phyloP scores from a whole-genome alignment of 495 filamentous ascomycete genomes.

The Aspergillus olivimuriae region DNA sequence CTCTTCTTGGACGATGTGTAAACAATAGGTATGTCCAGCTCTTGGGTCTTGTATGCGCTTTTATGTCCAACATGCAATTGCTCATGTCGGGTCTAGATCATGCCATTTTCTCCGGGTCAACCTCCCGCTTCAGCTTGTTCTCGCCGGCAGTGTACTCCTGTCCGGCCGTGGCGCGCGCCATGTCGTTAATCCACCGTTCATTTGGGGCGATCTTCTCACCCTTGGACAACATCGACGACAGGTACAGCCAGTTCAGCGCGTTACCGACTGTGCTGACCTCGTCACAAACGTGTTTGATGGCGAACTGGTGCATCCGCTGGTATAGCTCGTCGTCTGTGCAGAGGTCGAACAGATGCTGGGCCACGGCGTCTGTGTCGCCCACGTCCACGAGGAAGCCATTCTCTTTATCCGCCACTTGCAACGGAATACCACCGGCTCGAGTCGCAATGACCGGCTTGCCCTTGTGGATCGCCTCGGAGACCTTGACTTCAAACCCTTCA shows the following conservation, averaged over 20 bases:
- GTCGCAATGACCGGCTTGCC: constrained; percentile 79
- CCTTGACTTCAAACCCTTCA: constrained; percentile 88
- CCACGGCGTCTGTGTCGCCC: constrained; percentile 67
- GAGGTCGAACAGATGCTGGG: constrained; percentile 60
- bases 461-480: constrained; percentile 81
- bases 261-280: constrained; percentile 83
- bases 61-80: too few species aligned
- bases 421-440: constrained; percentile 71
- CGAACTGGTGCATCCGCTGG: constrained; percentile 61
- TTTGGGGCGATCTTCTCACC: constrained; percentile 43
- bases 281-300: constrained; percentile 61
- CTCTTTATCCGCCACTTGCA: constrained; percentile 68
- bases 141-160: constrained; percentile 53
- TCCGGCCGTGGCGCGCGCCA: constrained; percentile 65
- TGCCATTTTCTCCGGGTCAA: constrained; percentile 29
- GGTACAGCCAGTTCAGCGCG: constrained; percentile 69
- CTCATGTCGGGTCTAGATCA: background rate
- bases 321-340: constrained; percentile 62
- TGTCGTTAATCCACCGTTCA: constrained; percentile 67
- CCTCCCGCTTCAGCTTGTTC: constrained; percentile 47
- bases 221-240: constrained; percentile 57
- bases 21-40: too few species aligned
- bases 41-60: too few species aligned
- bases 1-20: too few species aligned
- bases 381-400: constrained; percentile 74